Evolutionary conservation across 2,329 filamentous ascomycete species (phyloP), one percentile per base, ranked within the genome.

Genomic region (Dactylonectria macrodidyma): DNA sequence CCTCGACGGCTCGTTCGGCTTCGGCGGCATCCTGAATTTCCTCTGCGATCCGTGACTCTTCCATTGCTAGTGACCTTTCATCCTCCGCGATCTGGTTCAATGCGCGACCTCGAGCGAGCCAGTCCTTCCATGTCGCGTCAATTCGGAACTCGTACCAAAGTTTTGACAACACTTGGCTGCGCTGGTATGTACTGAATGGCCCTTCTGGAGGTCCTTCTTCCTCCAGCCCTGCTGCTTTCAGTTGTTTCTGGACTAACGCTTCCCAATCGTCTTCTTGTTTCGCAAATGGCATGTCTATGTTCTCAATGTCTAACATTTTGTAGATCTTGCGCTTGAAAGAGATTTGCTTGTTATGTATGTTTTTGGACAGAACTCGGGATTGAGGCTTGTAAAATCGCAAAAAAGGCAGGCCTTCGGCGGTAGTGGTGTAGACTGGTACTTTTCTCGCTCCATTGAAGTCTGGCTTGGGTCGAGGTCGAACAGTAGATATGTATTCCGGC

Each of bases 351-450:
- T 87, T 81, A 10, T 84, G 81, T 2, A 95, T 74, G 16, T 91
- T 84, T 9, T 86, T 81, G n/a, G 85, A 87, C 22, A 95, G 79
- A n/a, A 80, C 79, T 1, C 77, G 76, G 2, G 91, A 87, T 78
- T 95, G 91, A 5, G 90, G 90, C 78, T 92, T 93, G 69, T 83
- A 85, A 51, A 91, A 80, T 41, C 93, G 89, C 33, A 95, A 78
- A 74, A 95, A 92, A 1, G 92, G 88, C 26, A 90, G 79, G 30
- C 84, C 85, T 47, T 85, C 83, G 2, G 90, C 84, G 4, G 87
- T 85, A 36, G 87, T 81, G 44, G 76, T 78, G 1, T 94, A 76
- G 1, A 81, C 81, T 1, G 93, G 93, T 2, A 93, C 84, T 52
- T 87, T 76, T 19, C 71, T 73, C 22, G 76, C 72, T 24, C 75